phyloP scores from a whole-genome alignment of 2,329 filamentous ascomycete genomes.

The Clarireedia hainanense region DNA sequence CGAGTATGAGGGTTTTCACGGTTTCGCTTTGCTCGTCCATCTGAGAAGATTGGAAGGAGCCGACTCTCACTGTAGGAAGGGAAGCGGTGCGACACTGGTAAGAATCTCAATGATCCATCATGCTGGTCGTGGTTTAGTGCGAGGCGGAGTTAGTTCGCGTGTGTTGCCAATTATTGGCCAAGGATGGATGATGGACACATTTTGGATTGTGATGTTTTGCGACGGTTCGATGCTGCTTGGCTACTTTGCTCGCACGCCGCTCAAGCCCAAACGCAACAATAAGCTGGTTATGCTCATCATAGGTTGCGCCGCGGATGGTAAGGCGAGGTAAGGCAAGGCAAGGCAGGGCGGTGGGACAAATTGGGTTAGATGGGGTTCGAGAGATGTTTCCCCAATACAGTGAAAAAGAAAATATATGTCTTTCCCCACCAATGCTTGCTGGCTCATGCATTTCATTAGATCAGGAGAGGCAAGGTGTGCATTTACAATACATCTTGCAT shows the following conservation, averaged over 20 bases:
- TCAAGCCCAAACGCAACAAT: background rate
- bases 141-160: conserved; percentile 11
- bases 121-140: conserved; percentile 8
- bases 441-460: background rate
- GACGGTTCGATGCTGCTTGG: background rate
- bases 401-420: background rate
- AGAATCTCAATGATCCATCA: conserved; percentile 7
- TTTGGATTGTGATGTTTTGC: background rate
- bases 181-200: background rate
- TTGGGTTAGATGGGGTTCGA: background rate
- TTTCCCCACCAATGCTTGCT: background rate
- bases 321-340: background rate
- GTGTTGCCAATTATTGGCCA: conserved; percentile 1
- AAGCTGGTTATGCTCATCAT: background rate
- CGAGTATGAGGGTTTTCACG: background rate
- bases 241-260: background rate
- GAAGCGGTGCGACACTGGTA: conserved; percentile 7
- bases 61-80: background rate
- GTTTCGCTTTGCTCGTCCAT: conserved; percentile 6
- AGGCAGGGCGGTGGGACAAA: background rate
- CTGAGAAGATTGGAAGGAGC: background rate
- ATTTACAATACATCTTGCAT: background rate
- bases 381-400: background rate
- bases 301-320: too few relatives aligned
- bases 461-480: background rate